Base-by-base conservation (phyloP, 345 rosid species). In the Murraya koenigii region DNA sequence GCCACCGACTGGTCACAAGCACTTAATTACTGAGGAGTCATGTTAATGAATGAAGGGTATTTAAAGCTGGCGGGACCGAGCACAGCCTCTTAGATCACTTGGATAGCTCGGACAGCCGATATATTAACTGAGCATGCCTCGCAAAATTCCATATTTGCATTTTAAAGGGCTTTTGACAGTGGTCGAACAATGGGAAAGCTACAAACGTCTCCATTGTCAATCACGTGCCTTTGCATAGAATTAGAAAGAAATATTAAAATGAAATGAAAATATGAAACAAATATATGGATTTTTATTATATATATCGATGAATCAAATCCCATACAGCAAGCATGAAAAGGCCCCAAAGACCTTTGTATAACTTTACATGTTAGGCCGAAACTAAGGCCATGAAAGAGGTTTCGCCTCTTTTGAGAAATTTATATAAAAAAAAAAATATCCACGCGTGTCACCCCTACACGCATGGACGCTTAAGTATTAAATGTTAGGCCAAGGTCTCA, bases 301-400 rank as follows among this genome's bases (percentile, higher is more conserved):
- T 33, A 3, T 44, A 77, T 78, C 68, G 71, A 79, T 72, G 68
- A 74, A 82, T 78, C 81, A 75, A 75, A 79, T 81, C 49, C 49
- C 17, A 13, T 79, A 85, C 88, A 84, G 47, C 86, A 83, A 76
- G 52, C 80, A 3, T 54, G 52, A 78, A 58, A 83, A 85, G 88
- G 91, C 87, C 94, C 91, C 89, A 82, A 86, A 85, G 86, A 82
- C 87, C 77, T 85, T 69, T 36, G 64, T 65, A 5, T 33, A 33
- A 20, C 1, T 65, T 20, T 81, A 38, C 81, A 39, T 77, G 72
- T 77, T 75, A 66, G 80, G 85, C 85, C 83, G 64, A 44, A 69
- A 66, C 58, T 35, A 56, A 65, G 83, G 86, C 84, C 85, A 11
- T 8, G 69, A 64, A 79, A 69, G 86, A 83, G 79, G 83, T 47